Conservation (phyloP, 2,329 filamentous ascomycete genomes). For the Cercospora citrullina region DNA sequence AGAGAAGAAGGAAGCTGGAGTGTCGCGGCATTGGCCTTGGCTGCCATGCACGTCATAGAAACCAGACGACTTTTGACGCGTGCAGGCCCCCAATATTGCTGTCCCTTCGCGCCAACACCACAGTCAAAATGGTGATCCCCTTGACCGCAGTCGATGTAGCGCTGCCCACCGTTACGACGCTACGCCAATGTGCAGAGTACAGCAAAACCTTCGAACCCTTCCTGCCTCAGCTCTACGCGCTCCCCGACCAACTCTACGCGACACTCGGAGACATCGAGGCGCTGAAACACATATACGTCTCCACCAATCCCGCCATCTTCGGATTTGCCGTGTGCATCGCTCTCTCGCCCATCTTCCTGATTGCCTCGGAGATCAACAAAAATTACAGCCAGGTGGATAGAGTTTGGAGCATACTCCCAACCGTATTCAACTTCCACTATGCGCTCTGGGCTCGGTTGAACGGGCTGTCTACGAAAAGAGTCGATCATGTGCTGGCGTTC, state of each 20-base stretch:
- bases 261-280: slow-evolving; percentile 61
- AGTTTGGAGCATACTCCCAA: slow-evolving; percentile 85
- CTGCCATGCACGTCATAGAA: slow-evolving; percentile 2
- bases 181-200: slow-evolving; percentile 76
- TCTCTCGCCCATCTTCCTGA: slow-evolving; percentile 69
- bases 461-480: slow-evolving; percentile 65
- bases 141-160: slow-evolving; percentile 19
- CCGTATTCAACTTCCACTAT: slow-evolving; percentile 83
- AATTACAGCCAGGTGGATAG: slow-evolving; percentile 98
- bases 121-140: slow-evolving; percentile 4
- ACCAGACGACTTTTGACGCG: neutral
- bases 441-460: slow-evolving; percentile 76
- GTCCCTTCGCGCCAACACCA: neutral
- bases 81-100: neutral
- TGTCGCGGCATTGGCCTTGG: neutral
- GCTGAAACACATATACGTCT: slow-evolving; percentile 70
- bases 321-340: slow-evolving; percentile 71
- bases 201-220: slow-evolving; percentile 73
- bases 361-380: slow-evolving; percentile 78
- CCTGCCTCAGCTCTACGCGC: slow-evolving; percentile 61
- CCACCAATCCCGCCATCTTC: slow-evolving; percentile 82
- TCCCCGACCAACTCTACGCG: slow-evolving; percentile 51
- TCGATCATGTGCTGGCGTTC: slow-evolving; percentile 72
- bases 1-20: neutral
- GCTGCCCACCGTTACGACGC: slow-evolving; percentile 66